Percentiles rank a stretch among this genome's conserved stretches.
Evolutionary conservation across 148 eudicot genomes (phyloP).

Genomic region (Suaeda aralocaspica): DNA sequence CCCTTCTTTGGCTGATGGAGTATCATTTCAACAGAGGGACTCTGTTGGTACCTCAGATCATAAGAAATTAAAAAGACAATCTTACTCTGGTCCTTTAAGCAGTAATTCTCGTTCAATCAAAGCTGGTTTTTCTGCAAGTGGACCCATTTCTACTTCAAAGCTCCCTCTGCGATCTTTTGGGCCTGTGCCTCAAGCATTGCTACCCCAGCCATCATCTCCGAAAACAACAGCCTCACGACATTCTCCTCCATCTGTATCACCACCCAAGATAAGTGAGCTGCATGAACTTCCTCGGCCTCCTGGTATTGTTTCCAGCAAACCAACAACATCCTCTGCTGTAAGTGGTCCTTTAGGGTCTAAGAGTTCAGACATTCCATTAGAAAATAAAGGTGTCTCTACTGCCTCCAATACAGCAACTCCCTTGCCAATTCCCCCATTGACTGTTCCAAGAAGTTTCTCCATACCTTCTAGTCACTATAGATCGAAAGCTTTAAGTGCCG

Average conservation of each 20-base stretch:
- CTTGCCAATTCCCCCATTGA: constrained; percentile 70
- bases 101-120: constrained; percentile 51
- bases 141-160: constrained; percentile 49
- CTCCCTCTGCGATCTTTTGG: constrained; percentile 43
- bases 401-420: constrained; percentile 52
- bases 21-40: constrained; percentile 40
- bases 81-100: constrained; percentile 86
- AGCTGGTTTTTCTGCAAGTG: constrained; percentile 44
- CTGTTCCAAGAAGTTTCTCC: constrained; percentile 74
- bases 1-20: constrained; percentile 47
- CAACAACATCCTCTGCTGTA: constrained; percentile 34
- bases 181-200: constrained; percentile 34
- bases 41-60: constrained; percentile 40
- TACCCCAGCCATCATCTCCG: constrained; percentile 31
- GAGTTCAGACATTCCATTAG: constrained; percentile 48
- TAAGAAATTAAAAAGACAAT: constrained; percentile 55
- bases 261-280: constrained; percentile 90
- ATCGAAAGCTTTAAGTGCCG: constrained; percentile 35
- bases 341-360: constrained; percentile 49
- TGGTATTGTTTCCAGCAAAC: constrained; percentile 39
- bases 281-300: constrained; percentile 99
- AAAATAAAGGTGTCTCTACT: constrained; percentile 37
- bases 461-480: constrained; percentile 76
- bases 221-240: constrained; percentile 34
- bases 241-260: constrained; percentile 55